These are phyloP conservation scores for Exophiala alcalophila DNA, from an alignment of 2,329 filamentous ascomycete genomes.

Conservation along the genomic window DNA sequence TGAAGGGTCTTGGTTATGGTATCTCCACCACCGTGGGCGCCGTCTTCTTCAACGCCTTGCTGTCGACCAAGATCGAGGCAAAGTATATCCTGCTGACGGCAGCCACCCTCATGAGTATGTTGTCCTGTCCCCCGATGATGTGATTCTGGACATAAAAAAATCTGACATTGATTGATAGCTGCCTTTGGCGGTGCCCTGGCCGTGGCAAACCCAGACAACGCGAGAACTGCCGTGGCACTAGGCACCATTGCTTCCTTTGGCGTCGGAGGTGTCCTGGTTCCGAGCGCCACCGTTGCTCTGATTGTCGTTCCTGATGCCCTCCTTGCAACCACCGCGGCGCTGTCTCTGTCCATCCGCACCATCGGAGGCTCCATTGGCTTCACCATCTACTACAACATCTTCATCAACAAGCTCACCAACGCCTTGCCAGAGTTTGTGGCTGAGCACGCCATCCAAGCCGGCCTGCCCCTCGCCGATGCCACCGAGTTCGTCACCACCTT, in stretches of 20 bases:
- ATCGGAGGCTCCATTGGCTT: constrained; percentile 17
- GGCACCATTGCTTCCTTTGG: constrained; percentile 11
- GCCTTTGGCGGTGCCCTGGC: constrained; percentile 48
- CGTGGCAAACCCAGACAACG: constrained; percentile 51
- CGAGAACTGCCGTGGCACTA: constrained; percentile 1
- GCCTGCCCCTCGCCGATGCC: constrained; percentile 3
- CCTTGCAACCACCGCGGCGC: constrained; percentile 7
- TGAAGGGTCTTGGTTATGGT: constrained; percentile 50
- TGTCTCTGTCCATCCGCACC: constrained; percentile 13
- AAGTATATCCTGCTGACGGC: constrained; percentile 9
- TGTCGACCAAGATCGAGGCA: constrained; percentile 33
- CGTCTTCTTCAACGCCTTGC: constrained; percentile 55
- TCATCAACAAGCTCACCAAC: constrained; percentile 10
- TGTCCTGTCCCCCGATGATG: background rate
- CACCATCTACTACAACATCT: constrained; percentile 15
- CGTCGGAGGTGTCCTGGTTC: constrained; percentile 10
- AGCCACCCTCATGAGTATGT: constrained; percentile 11
- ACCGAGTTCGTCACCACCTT: constrained; percentile 10
- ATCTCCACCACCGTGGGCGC: constrained; percentile 47
- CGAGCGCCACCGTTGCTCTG: constrained; percentile 3
- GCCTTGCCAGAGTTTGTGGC: constrained; percentile 5
- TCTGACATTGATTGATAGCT: constrained; percentile 52
- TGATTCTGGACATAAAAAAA: no score
- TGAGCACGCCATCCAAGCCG: constrained; percentile 11
- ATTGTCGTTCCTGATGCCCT: constrained; percentile 12